These are phyloP conservation scores for Dryas integrifolia DNA, from an alignment of 331 rosid species.

Conservation along the genomic window DNA sequence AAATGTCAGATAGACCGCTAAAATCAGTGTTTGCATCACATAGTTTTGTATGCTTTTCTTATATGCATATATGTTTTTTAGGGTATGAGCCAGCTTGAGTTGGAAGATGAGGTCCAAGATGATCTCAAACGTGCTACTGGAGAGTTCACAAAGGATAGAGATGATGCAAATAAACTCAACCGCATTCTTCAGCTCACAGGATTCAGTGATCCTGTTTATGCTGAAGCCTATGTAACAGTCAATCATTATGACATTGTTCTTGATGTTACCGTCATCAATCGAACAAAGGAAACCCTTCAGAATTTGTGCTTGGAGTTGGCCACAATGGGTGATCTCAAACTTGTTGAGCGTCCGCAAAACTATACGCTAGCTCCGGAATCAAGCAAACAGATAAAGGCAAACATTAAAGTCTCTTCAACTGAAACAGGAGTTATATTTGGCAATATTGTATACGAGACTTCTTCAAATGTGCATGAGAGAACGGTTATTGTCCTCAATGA, in stretches of 20 bases:
- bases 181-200: constrained; percentile 99
- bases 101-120: constrained; percentile 98
- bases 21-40: neutral
- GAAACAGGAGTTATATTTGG: constrained; percentile 98
- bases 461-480: constrained; percentile 90
- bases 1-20: neutral
- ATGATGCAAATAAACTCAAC: constrained; percentile 90
- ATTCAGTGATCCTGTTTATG: constrained; percentile 98
- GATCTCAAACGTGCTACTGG: constrained; percentile 99
- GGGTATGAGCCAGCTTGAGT: constrained; percentile 99
- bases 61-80: constrained; percentile 28
- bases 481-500: constrained; percentile 90
- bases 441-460: constrained; percentile 92
- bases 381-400: constrained; percentile 93
- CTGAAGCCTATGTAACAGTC: constrained; percentile 97
- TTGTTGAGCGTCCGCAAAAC: constrained; percentile 97
- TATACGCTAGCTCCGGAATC: constrained; percentile 96
- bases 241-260: constrained; percentile 96
- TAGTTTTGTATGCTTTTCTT: neutral
- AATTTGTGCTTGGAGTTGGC: constrained; percentile 97
- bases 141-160: constrained; percentile 83
- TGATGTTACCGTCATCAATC: constrained; percentile 93
- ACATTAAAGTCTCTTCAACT: constrained; percentile 96
- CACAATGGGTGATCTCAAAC: constrained; percentile 98
- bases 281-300: constrained; percentile 96